A percentile compares a stretch with the other conserved stretches of the same genome.
phyloP scores from a whole-genome alignment of 495 filamentous ascomycete species.

The Bryoglossum gracile region DNA sequence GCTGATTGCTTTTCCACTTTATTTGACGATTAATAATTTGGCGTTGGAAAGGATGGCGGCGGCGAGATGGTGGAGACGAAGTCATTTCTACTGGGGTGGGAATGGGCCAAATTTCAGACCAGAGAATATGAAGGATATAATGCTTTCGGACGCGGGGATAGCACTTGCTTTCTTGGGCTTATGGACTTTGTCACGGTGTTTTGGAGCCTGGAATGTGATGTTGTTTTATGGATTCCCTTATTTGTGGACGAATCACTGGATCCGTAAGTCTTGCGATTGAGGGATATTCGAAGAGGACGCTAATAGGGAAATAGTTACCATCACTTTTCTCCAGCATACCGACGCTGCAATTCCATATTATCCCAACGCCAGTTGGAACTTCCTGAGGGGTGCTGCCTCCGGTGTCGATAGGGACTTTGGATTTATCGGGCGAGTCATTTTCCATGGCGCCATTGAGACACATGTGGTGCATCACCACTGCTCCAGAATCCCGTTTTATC shows the following conservation, averaged over 20 bases:
- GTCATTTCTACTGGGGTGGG: conserved; percentile 47
- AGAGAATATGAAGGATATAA: conserved; percentile 45
- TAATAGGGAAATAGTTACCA: conserved; percentile 46
- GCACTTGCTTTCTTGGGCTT: conserved; percentile 33
- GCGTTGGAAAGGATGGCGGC: conserved; percentile 37
- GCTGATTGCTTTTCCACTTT: conserved; percentile 46
- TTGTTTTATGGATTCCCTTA: conserved; percentile 47
- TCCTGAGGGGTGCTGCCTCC: conserved; percentile 54
- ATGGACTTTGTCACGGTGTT: conserved; percentile 32
- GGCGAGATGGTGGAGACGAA: conserved; percentile 36
- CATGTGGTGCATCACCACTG: conserved; percentile 63
- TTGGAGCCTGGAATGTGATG: conserved; percentile 40
- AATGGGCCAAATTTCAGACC: conserved; percentile 47
- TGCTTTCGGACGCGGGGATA: conserved; percentile 53
- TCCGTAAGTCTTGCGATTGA: conserved; percentile 40
- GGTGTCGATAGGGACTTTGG: conserved; percentile 63
- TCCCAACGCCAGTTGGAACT: conserved; percentile 53
- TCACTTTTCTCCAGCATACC: conserved; percentile 65
- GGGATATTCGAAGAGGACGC: no score
- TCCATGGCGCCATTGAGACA: conserved; percentile 64
- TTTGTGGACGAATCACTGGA: conserved; percentile 54
- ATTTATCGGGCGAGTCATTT: conserved; percentile 57
- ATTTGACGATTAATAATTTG: conserved; percentile 47
- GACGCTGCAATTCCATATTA: conserved; percentile 59
- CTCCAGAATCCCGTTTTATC: conserved; percentile 61